These are phyloP conservation scores for Priceomyces carsonii DNA, from an alignment of 805 yeast species.

Conservation along the genomic window DNA sequence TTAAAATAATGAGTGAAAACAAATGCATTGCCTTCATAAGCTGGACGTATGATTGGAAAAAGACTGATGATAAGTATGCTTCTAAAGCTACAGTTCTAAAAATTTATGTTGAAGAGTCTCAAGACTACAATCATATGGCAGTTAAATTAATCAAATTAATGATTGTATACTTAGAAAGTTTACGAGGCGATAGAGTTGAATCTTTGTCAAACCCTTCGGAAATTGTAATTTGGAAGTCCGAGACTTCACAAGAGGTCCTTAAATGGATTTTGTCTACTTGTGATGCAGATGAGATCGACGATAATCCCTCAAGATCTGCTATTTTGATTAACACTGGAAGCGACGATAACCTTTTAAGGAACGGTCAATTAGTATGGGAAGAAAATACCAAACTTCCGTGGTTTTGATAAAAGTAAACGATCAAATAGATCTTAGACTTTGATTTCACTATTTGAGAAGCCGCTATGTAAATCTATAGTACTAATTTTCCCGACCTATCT, in stretches of 20 bases:
- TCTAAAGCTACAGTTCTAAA: slow-evolving; percentile 26
- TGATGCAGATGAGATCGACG: slow-evolving; percentile 13
- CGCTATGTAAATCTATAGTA: slow-evolving; percentile 5
- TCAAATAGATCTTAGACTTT: not conserved
- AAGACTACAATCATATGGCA: slow-evolving; percentile 16
- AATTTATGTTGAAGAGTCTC: slow-evolving; percentile 20
- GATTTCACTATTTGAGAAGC: not conserved
- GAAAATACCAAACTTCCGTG: slow-evolving; percentile 43
- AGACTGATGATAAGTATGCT: slow-evolving; percentile 15
- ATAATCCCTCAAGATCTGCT: slow-evolving; percentile 39
- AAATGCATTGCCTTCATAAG: slow-evolving; percentile 29
- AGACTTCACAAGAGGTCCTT: slow-evolving; percentile 19
- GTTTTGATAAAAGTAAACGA: slow-evolving; percentile 25
- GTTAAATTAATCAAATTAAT: slow-evolving; percentile 14
- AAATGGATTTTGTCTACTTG: slow-evolving; percentile 15
- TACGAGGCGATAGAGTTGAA: not conserved
- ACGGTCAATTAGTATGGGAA: slow-evolving; percentile 39
- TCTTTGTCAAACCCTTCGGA: slow-evolving; percentile 10
- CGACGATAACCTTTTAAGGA: slow-evolving; percentile 25
- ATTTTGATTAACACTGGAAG: slow-evolving; percentile 23
- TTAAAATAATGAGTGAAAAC: slow-evolving; percentile 19
- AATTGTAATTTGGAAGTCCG: slow-evolving; percentile 36
- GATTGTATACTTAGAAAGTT: slow-evolving; percentile 10
- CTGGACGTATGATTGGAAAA: slow-evolving; percentile 43
- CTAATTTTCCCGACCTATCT: slow-evolving; percentile 23